Conservation (phyloP, 768 basidiomycete genomes). For the Clitopilus passeckerianus region DNA sequence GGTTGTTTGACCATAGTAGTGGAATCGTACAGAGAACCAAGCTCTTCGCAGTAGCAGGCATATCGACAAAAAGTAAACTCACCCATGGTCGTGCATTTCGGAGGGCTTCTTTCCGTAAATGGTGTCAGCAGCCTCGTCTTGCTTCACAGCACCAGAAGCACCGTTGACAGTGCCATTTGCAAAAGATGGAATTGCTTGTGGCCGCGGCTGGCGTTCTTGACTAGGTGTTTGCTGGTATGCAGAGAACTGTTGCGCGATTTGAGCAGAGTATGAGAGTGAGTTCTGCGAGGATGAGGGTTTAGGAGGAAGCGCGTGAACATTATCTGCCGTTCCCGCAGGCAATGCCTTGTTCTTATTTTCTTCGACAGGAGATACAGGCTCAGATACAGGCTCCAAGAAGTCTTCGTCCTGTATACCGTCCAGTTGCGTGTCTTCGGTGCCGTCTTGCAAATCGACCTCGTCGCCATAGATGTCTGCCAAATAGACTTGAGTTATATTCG, state of each 20-base stretch:
- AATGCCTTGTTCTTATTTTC: not conserved
- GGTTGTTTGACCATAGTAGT: constrained; percentile 3
- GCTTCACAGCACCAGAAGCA: constrained; percentile 16
- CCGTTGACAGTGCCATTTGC: constrained; percentile 19
- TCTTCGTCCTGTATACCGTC: constrained; percentile 2
- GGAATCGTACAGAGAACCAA: constrained; percentile 9
- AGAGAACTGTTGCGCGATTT: constrained; percentile 63
- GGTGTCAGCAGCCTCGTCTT: constrained; percentile 20
- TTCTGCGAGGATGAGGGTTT: constrained; percentile 20
- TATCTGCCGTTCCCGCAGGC: constrained; percentile 3
- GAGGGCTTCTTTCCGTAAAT: constrained; percentile 58
- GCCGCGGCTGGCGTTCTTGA: constrained; percentile 52
- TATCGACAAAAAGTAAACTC: constrained; percentile 29
- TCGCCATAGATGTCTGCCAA: constrained; percentile 49
- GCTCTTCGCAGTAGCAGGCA: constrained; percentile 1
- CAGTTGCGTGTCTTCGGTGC: constrained; percentile 16
- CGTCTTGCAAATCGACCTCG: constrained; percentile 37
- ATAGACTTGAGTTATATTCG: constrained; percentile 20
- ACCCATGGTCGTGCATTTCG: constrained; percentile 84
- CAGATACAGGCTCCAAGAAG: not conserved
- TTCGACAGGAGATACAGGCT: not conserved
- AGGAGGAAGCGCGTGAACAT: constrained; percentile 16
- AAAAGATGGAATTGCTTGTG: constrained; percentile 15
- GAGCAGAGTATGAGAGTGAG: constrained; percentile 54
- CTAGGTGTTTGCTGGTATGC: constrained; percentile 61